These are phyloP conservation scores for Leersia perrieri DNA, from an alignment of 176 grass and related monocot genomes.

Conservation along the genomic window DNA sequence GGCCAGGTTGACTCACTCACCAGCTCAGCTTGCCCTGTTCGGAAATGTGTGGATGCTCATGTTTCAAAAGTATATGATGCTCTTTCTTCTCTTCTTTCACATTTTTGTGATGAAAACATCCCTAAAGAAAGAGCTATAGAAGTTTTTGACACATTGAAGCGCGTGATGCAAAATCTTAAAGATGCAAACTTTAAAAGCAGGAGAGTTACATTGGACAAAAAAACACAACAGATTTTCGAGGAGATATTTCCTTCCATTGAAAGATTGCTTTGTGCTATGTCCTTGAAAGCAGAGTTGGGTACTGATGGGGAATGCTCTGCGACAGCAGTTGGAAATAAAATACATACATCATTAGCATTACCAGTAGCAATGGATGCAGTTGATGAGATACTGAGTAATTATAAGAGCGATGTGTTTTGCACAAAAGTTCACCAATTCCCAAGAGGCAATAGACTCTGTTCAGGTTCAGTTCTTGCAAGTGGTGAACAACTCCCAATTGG, in stretches of 20 bases:
- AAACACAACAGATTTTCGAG: slow-evolving; percentile 43
- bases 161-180: slow-evolving; percentile 59
- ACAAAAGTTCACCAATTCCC: slow-evolving; percentile 56
- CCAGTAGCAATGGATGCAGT: slow-evolving; percentile 81
- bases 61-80: slow-evolving; percentile 73
- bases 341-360: slow-evolving; percentile 78
- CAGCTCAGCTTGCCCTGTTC: slow-evolving; percentile 68
- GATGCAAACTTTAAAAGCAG: slow-evolving; percentile 52
- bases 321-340: slow-evolving; percentile 55
- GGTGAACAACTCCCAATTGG: slow-evolving; percentile 82
- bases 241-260: slow-evolving; percentile 59
- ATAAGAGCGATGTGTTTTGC: slow-evolving; percentile 41
- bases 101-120: slow-evolving; percentile 43
- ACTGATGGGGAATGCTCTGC: slow-evolving; percentile 53
- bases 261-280: slow-evolving; percentile 64
- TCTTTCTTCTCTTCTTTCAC: slow-evolving; percentile 56
- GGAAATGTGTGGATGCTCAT: slow-evolving; percentile 90
- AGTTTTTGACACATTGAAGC: slow-evolving; percentile 47
- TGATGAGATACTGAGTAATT: slow-evolving; percentile 74
- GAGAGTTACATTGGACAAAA: slow-evolving; percentile 48
- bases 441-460: slow-evolving; percentile 62
- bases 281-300: slow-evolving; percentile 54
- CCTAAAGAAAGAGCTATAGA: slow-evolving; percentile 48
- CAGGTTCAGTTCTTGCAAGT: slow-evolving; percentile 76
- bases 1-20: slow-evolving; percentile 56